phyloP scores from a whole-genome alignment of 2,329 filamentous ascomycete species.

The Calonectria leucothoes region DNA sequence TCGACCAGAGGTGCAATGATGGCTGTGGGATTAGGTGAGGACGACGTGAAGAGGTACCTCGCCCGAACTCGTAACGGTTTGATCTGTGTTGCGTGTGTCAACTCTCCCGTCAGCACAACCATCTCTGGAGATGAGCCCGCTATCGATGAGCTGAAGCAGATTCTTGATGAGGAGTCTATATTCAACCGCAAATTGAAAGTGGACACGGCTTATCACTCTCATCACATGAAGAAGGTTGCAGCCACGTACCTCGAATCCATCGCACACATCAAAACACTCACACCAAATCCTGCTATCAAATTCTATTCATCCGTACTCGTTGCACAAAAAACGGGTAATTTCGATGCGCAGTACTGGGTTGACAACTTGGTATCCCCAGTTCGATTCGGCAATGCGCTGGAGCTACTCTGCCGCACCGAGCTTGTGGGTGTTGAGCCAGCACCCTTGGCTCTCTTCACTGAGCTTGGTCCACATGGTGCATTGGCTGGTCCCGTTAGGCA shows the following conservation, averaged over 20 bases:
- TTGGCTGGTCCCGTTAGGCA: slow-evolving; percentile 39
- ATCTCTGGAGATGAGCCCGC: slow-evolving; percentile 47
- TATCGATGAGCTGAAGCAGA: slow-evolving; percentile 42
- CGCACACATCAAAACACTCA: slow-evolving; percentile 12
- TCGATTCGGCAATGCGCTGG: slow-evolving; percentile 34
- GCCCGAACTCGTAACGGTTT: slow-evolving; percentile 19
- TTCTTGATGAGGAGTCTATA: slow-evolving; percentile 44
- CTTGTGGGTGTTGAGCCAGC: not conserved
- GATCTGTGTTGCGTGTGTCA: slow-evolving; percentile 50
- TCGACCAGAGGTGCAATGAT: slow-evolving; percentile 50
- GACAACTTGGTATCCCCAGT: slow-evolving; percentile 46
- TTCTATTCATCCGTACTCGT: slow-evolving; percentile 32
- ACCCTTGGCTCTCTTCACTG: slow-evolving; percentile 28
- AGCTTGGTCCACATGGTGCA: slow-evolving; percentile 41
- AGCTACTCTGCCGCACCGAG: slow-evolving; percentile 21
- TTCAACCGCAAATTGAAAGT: slow-evolving; percentile 49
- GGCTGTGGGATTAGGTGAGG: slow-evolving; percentile 50
- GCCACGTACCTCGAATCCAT: slow-evolving; percentile 39
- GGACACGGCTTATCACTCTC: slow-evolving; percentile 56
- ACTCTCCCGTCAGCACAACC: slow-evolving; percentile 50
- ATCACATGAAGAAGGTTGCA: slow-evolving; percentile 44
- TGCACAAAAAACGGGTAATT: not conserved
- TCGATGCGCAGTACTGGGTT: slow-evolving; percentile 40
- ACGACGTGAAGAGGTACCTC: slow-evolving; percentile 44
- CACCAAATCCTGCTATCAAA: slow-evolving; percentile 19